Evolutionary conservation across 192 early-diverging fungal species (phyloP).

Genomic region (Coemansia umbellata): DNA sequence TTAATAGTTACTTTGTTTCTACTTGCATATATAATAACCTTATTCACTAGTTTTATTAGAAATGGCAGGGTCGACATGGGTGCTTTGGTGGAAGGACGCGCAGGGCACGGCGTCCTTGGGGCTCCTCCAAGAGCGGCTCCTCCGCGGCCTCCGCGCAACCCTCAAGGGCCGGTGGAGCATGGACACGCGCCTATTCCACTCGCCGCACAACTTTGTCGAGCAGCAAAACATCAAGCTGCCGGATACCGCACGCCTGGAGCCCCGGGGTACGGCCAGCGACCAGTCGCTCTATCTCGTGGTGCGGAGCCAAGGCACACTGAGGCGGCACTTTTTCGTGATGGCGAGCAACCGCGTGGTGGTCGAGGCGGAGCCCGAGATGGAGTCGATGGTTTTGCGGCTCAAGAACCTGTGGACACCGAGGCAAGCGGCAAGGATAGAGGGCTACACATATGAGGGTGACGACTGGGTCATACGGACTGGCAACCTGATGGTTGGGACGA

Average conservation of each 20-base stretch:
- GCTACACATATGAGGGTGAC: constrained; percentile 47
- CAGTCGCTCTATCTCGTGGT: constrained; percentile 45
- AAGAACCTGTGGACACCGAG: constrained; percentile 49
- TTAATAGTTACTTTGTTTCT: too few species aligned
- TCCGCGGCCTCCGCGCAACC: constrained; percentile 42
- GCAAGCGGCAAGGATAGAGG: constrained; percentile 46
- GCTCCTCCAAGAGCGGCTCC: constrained; percentile 37
- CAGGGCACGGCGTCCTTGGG: constrained; percentile 49
- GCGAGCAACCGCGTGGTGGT: constrained; percentile 50
- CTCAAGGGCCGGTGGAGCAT: constrained; percentile 49
- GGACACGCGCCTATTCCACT: constrained; percentile 44
- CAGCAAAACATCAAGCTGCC: constrained; percentile 33
- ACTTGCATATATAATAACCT: too few species aligned
- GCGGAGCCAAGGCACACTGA: constrained; percentile 30
- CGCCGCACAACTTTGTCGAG: constrained; percentile 37
- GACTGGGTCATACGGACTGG: constrained; percentile 48
- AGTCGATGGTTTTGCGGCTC: constrained; percentile 36
- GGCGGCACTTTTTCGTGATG: constrained; percentile 46
- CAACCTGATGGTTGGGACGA: constrained; percentile 47
- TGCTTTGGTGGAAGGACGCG: constrained; percentile 50
- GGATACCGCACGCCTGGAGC: background rate
- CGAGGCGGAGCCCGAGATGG: constrained; percentile 49
- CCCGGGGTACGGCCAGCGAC: constrained; percentile 40
- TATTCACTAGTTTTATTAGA: too few species aligned
- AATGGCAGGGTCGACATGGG: constrained; percentile 46